A percentile compares a stretch with the other conserved stretches of the same genome.
These are phyloP conservation scores for Parafenestella ontariensis DNA, from an alignment of 2,329 filamentous ascomycete species.

Conservation along the genomic window DNA sequence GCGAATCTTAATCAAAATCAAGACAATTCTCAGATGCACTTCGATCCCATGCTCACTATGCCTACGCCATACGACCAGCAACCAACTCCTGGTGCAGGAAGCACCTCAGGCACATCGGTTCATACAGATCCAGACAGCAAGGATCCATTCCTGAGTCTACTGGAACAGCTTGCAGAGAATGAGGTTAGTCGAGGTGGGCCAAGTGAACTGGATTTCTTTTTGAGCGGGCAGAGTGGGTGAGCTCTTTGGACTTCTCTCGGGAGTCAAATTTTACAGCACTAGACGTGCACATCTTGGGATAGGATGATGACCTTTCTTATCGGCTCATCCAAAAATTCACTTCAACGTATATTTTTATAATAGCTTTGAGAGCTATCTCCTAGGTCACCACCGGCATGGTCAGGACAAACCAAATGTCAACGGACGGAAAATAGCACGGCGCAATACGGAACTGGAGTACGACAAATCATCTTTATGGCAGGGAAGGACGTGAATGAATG, in stretches of 20 bases:
- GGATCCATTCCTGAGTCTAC: conserved; percentile 78
- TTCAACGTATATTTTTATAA: conserved; percentile 18
- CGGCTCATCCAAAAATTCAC: background rate
- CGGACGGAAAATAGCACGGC: conserved; percentile 13
- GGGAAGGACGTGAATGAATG: conserved; percentile 15
- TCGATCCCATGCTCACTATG: conserved; percentile 53
- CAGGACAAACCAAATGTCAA: background rate
- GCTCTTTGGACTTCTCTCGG: conserved; percentile 5
- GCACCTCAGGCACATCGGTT: conserved; percentile 48
- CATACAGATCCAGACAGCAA: conserved; percentile 65
- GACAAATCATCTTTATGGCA: background rate
- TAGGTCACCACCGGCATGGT: conserved; percentile 5
- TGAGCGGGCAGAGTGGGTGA: conserved; percentile 52
- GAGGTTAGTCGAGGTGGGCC: conserved; percentile 73
- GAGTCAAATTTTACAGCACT: background rate
- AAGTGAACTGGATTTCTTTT: conserved; percentile 80
- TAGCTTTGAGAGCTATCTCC: conserved; percentile 17
- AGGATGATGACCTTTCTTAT: background rate
- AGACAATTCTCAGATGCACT: conserved; percentile 24
- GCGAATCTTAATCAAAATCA: conserved; percentile 27
- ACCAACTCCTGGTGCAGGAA: conserved; percentile 54
- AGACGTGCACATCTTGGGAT: background rate
- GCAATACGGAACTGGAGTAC: conserved; percentile 8
- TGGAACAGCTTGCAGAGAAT: conserved; percentile 85
- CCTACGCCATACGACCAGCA: conserved; percentile 52